These are phyloP conservation scores for Talaromyces sp. DNA, from an alignment of 2,329 filamentous ascomycete species.

Conservation along the genomic window DNA sequence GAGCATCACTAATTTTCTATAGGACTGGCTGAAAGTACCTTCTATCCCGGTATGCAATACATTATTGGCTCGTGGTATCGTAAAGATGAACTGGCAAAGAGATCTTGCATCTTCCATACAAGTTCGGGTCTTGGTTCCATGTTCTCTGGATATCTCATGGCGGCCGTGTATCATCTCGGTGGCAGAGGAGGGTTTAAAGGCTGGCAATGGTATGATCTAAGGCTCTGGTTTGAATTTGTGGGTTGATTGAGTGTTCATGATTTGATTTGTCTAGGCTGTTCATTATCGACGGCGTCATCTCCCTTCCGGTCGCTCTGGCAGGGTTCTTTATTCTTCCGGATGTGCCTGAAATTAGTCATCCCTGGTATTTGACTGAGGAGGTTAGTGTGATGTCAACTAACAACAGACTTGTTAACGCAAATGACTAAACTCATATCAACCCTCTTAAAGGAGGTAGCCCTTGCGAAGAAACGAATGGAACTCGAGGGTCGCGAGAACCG, in stretches of 20 bases:
- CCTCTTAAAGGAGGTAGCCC: conserved; percentile 39
- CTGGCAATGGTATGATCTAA: conserved; percentile 48
- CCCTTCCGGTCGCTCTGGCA: conserved; percentile 48
- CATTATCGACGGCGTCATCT: conserved; percentile 54
- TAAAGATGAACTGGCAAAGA: conserved; percentile 50
- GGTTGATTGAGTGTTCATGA: background rate
- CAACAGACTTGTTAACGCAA: background rate
- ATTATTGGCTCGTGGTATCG: conserved; percentile 54
- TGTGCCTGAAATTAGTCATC: conserved; percentile 49
- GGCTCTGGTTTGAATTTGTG: background rate
- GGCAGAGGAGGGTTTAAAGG: conserved; percentile 49
- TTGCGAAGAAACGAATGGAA: conserved; percentile 51
- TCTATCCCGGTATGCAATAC: conserved; percentile 54
- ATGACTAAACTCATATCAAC: background rate
- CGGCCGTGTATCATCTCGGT: conserved; percentile 50
- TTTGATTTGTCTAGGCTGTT: conserved; percentile 40
- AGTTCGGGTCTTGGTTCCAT: conserved; percentile 44
- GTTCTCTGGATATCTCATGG: conserved; percentile 54
- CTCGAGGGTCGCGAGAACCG: conserved; percentile 47
- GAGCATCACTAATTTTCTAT: background rate
- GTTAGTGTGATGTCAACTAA: conserved; percentile 21
- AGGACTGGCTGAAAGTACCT: conserved; percentile 36
- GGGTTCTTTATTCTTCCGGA: conserved; percentile 52
- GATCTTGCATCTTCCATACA: conserved; percentile 53
- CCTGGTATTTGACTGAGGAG: conserved; percentile 47